A percentile compares a stretch with the other conserved stretches of the same genome.
phyloP scores from a whole-genome alignment of 108 stramenopile genomes.

The Cyclotella kingstonii region DNA sequence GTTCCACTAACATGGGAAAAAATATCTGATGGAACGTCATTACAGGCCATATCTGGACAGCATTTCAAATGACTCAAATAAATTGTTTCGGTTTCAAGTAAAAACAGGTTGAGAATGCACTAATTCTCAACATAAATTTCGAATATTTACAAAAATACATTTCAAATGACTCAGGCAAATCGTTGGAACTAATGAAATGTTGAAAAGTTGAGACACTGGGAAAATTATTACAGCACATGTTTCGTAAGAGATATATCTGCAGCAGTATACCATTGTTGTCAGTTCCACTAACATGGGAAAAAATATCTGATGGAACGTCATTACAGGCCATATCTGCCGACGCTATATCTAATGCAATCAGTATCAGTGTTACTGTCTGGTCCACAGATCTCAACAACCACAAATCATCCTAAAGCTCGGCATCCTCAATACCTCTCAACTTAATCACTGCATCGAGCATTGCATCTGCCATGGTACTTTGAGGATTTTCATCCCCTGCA shows the following conservation, averaged over 20 bases:
- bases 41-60: constrained; percentile 16
- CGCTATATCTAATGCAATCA: neutral
- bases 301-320: constrained; percentile 31
- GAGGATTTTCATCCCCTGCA: constrained; percentile 46
- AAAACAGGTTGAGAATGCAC: too few relatives aligned
- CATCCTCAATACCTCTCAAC: too few relatives aligned
- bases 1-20: constrained; percentile 9
- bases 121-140: too few relatives aligned
- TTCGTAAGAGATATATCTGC: too few relatives aligned
- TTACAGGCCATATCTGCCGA: constrained; percentile 14
- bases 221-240: too few relatives aligned
- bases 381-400: neutral
- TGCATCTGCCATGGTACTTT: constrained; percentile 28
- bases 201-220: too few relatives aligned
- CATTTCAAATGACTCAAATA: too few relatives aligned
- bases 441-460: constrained; percentile 43
- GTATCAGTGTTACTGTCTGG: neutral
- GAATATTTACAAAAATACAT: too few relatives aligned
- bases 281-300: constrained; percentile 8
- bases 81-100: too few relatives aligned
- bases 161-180: too few relatives aligned
- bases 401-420: constrained; percentile 23
- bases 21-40: constrained; percentile 33
- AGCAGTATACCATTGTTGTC: neutral
- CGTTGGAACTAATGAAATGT: too few relatives aligned